Percentiles rank a stretch among this genome's conserved stretches.
phyloP scores from a whole-genome alignment of 805 yeast species.

The Vanderwaltozyma verrucispora region DNA sequence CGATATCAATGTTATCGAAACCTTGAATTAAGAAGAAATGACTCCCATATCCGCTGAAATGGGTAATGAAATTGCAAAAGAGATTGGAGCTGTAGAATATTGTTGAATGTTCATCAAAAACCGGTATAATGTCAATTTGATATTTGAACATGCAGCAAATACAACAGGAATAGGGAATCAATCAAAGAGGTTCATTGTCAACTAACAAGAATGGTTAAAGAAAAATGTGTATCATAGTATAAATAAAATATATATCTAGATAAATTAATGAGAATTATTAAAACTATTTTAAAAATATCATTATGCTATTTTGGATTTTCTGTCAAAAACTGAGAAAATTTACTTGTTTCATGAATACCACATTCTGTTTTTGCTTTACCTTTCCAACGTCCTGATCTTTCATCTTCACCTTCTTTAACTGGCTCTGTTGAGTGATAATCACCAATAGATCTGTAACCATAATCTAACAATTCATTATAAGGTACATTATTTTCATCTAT shows the following conservation, averaged over 20 bases:
- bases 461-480: constrained; percentile 70
- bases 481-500: constrained; percentile 67
- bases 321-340: constrained; percentile 53
- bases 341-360: constrained; percentile 79
- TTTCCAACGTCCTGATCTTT: constrained; percentile 95
- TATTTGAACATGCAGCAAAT: constrained; percentile 88
- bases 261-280: too few species aligned
- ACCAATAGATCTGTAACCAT: constrained; percentile 86
- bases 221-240: too few species aligned
- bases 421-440: constrained; percentile 94
- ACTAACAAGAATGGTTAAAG: too few species aligned
- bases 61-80: constrained; percentile 78
- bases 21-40: constrained; percentile 60
- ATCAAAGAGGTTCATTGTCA: too few species aligned
- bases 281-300: too few species aligned
- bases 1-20: constrained; percentile 67
- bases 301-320: too few species aligned
- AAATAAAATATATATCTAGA: too few species aligned
- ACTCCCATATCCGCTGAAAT: constrained; percentile 75
- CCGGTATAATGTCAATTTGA: constrained; percentile 86
- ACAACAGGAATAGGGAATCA: too few species aligned
- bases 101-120: constrained; percentile 88
- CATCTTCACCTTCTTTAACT: constrained; percentile 85
- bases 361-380: constrained; percentile 90
- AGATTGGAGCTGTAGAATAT: constrained; percentile 78